phyloP scores from a whole-genome alignment of 2,329 filamentous ascomycete genomes.

The Pleochaeta shiraiana region DNA sequence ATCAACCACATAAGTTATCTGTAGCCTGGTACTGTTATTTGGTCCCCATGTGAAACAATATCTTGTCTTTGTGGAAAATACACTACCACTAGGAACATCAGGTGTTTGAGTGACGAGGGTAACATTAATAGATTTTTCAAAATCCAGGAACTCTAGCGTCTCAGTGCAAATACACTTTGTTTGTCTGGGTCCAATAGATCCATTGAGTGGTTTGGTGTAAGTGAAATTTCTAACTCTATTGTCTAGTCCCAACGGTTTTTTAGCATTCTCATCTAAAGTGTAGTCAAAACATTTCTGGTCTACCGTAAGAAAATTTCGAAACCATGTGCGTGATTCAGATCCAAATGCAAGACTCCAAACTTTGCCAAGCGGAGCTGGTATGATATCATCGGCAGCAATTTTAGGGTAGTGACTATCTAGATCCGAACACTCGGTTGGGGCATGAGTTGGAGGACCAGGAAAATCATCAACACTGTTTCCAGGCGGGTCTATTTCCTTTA shows the following conservation, averaged over 20 bases:
- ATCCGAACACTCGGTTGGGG: conserved; percentile 71
- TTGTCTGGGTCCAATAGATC: conserved; percentile 71
- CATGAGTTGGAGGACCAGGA: conserved; percentile 64
- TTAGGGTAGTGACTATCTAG: conserved; percentile 61
- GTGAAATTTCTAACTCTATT: conserved; percentile 54
- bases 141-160: conserved; percentile 60
- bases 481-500: conserved; percentile 25
- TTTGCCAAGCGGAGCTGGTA: conserved; percentile 76
- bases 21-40: conserved; percentile 61
- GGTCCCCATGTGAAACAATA: conserved; percentile 91
- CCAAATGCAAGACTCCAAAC: conserved; percentile 82
- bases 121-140: conserved; percentile 74
- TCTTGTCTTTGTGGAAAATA: conserved; percentile 80
- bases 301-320: conserved; percentile 65
- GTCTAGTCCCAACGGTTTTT: conserved; percentile 45
- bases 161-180: conserved; percentile 87
- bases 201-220: conserved; percentile 81
- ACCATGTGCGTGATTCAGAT: conserved; percentile 53
- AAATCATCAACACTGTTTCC: conserved; percentile 34
- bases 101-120: conserved; percentile 70
- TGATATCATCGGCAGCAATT: conserved; percentile 61
- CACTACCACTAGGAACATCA: conserved; percentile 82
- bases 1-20: conserved; percentile 78
- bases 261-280: conserved; percentile 57
- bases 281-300: conserved; percentile 85